Percentiles rank a stretch among this genome's conserved stretches.
Evolutionary conservation across 2,329 filamentous ascomycete genomes (phyloP).

Genomic region (Alternaria conjuncta): DNA sequence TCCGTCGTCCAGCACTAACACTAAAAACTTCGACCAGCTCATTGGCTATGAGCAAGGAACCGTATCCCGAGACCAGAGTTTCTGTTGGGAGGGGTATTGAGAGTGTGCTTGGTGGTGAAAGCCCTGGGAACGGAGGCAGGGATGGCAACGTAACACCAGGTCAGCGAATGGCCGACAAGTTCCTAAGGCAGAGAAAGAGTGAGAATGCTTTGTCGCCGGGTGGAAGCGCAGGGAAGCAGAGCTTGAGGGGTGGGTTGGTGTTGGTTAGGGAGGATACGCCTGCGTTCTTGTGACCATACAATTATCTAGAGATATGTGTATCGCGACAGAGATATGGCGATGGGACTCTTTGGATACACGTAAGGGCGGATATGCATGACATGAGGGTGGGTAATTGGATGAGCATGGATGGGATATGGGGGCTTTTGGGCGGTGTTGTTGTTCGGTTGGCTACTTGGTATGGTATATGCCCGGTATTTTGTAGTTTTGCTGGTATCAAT

Average conservation of each 20-base stretch:
- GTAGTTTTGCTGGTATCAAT: not conserved
- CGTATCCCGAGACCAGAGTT: slow-evolving; percentile 4
- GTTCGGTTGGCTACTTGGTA: not conserved
- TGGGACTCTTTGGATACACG: not conserved
- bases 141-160: slow-evolving; percentile 35
- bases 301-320: not conserved
- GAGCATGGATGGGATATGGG: not conserved
- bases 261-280: slow-evolving; percentile 32
- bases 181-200: slow-evolving; percentile 29
- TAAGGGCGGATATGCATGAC: not conserved
- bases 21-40: slow-evolving; percentile 18
- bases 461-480: not conserved
- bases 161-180: slow-evolving; percentile 41
- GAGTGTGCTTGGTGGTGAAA: slow-evolving; percentile 7
- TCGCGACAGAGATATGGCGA: not conserved
- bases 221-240: not conserved
- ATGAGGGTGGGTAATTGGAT: not conserved
- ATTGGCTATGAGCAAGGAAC: slow-evolving; percentile 24
- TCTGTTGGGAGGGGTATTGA: slow-evolving; percentile 19
- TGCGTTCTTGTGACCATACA: slow-evolving; percentile 23
- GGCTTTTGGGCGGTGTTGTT: not conserved
- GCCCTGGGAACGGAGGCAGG: not conserved
- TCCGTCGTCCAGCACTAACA: slow-evolving; percentile 6
- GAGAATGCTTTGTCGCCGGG: slow-evolving; percentile 2
- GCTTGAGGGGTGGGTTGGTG: slow-evolving; percentile 7